Evolutionary conservation across 2,329 filamentous ascomycete species (phyloP).

Genomic region (Sporothrix luriei): DNA sequence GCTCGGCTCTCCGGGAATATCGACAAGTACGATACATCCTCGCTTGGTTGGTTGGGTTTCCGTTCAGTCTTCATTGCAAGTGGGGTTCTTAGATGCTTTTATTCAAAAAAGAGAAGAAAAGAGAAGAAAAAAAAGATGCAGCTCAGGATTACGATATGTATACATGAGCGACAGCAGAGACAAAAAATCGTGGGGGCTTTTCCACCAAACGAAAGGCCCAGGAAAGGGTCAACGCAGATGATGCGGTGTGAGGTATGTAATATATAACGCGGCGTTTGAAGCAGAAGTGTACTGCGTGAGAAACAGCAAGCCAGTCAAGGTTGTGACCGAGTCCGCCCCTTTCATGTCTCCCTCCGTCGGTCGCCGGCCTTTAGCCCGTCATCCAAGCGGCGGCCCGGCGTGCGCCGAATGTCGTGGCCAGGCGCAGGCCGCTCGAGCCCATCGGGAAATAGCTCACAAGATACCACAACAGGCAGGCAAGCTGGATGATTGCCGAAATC

Average conservation of each 20-base stretch:
- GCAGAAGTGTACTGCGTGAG: not conserved
- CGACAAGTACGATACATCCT: not conserved
- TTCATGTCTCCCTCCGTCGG: not conserved
- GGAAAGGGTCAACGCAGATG: not conserved
- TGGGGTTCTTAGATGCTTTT: not conserved
- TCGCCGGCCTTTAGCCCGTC: constrained; percentile 60
- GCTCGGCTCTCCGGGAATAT: constrained; percentile 16
- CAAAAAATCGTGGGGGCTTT: not conserved
- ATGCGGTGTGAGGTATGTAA: not conserved
- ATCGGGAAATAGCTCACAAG: constrained; percentile 97
- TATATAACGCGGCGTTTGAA: not conserved
- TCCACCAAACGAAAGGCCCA: not conserved
- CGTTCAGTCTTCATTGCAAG: not conserved
- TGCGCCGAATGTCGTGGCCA: constrained; percentile 83
- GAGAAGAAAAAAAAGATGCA: not conserved
- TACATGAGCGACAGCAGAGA: not conserved
- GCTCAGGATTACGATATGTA: not conserved
- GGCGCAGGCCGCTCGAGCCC: constrained; percentile 83
- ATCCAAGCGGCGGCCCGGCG: constrained; percentile 87
- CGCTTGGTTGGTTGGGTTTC: not conserved
- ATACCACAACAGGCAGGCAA: constrained; percentile 86
- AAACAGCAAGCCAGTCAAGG: not conserved
- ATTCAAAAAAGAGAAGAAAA: not conserved
- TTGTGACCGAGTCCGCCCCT: not conserved
- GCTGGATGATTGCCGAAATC: constrained; percentile 78